Evolutionary conservation across 2,329 filamentous ascomycete genomes (phyloP).

Genomic region (Penicillium sp.): DNA sequence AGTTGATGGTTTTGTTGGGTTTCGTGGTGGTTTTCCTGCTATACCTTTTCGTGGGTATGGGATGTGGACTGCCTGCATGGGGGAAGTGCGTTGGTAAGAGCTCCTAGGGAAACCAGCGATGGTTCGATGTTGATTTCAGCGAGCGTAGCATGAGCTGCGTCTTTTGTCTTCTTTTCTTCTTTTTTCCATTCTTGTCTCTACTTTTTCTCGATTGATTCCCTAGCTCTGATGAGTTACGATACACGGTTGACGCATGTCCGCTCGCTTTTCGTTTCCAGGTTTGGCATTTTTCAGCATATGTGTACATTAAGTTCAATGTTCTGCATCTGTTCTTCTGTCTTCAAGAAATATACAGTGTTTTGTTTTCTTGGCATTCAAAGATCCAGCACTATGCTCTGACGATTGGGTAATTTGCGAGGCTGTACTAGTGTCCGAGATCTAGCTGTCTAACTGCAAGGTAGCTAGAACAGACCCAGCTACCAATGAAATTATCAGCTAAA

Average conservation of each 20-base stretch:
- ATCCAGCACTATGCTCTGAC: neutral
- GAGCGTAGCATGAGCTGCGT: slow-evolving; percentile 10
- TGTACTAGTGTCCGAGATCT: neutral
- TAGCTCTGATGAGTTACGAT: slow-evolving; percentile 27
- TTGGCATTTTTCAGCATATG: neutral
- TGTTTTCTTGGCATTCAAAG: neutral
- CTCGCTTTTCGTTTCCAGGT: slow-evolving; percentile 1
- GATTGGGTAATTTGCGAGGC: neutral
- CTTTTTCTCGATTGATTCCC: slow-evolving; percentile 8
- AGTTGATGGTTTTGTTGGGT: slow-evolving; percentile 86
- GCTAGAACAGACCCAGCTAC: no score
- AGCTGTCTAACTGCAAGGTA: neutral
- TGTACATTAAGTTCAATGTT: slow-evolving; percentile 21
- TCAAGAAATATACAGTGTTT: neutral
- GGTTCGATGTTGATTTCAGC: slow-evolving; percentile 14
- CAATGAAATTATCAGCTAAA: no score
- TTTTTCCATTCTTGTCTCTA: neutral
- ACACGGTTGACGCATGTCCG: neutral
- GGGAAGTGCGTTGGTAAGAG: slow-evolving; percentile 48
- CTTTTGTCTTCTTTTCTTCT: neutral
- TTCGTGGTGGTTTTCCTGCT: slow-evolving; percentile 70
- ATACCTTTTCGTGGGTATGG: slow-evolving; percentile 74
- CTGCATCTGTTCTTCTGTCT: neutral
- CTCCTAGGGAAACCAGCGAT: neutral
- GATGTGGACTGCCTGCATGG: slow-evolving; percentile 70